Evolutionary conservation across 2,329 filamentous ascomycete genomes (phyloP).

Genomic region (Cordyceps fumosorosea): DNA sequence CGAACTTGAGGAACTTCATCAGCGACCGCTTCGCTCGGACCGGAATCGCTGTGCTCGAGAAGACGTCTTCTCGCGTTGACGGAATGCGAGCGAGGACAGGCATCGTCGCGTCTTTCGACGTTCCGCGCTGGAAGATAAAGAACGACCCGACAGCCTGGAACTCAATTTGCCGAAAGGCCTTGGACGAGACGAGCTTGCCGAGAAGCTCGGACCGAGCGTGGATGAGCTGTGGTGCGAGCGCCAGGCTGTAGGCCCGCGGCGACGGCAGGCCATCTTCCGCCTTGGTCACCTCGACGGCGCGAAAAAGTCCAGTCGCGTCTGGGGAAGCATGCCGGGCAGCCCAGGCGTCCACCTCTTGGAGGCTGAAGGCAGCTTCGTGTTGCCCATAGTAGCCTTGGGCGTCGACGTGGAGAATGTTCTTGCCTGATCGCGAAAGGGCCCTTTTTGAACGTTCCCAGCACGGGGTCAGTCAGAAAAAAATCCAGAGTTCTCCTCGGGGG

Average conservation of each 20-base stretch:
- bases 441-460: conserved; percentile 42
- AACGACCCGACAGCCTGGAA: conserved; percentile 91
- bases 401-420: conserved; percentile 87
- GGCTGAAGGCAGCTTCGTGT: conserved; percentile 74
- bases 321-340: conserved; percentile 34
- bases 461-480: conserved; percentile 26
- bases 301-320: conserved; percentile 21
- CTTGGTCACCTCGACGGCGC: conserved; percentile 29
- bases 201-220: conserved; percentile 77
- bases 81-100: conserved; percentile 63
- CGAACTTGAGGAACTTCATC: conserved; percentile 92
- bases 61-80: conserved; percentile 86
- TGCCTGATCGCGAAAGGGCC: conserved; percentile 84
- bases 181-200: conserved; percentile 77
- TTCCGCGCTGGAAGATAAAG: conserved; percentile 60
- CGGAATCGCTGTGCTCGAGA: conserved; percentile 68
- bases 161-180: conserved; percentile 81
- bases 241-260: conserved; percentile 73
- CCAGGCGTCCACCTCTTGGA: conserved; percentile 78
- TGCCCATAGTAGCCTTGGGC: conserved; percentile 84
- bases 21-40: conserved; percentile 75
- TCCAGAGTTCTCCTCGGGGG: conserved; percentile 14
- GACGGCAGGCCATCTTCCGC: conserved; percentile 42
- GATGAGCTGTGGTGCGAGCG: conserved; percentile 78
- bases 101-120: conserved; percentile 17